These are phyloP conservation scores for Gaeumannomyces sp. DNA, from an alignment of 2,329 filamentous ascomycete genomes.

Conservation along the genomic window DNA sequence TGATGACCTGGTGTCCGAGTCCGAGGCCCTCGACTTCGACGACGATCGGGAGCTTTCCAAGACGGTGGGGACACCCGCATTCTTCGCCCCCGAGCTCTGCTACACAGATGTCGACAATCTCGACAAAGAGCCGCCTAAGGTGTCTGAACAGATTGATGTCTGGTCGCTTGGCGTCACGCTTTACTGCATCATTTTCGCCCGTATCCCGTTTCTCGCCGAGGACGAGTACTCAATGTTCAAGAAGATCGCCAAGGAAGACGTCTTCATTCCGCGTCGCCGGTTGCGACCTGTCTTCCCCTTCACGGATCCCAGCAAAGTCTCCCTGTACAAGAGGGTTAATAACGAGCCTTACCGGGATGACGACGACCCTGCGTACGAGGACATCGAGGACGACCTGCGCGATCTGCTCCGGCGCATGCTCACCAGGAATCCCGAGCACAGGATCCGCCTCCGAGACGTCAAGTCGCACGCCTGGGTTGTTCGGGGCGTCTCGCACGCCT, in stretches of 20 bases:
- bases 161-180: slow-evolving; percentile 96
- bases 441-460: slow-evolving; percentile 85
- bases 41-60: slow-evolving; percentile 96
- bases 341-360: slow-evolving; percentile 66
- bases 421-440: slow-evolving; percentile 79
- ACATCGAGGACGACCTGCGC: slow-evolving; percentile 71
- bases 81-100: slow-evolving; percentile 95
- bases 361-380: slow-evolving; percentile 76
- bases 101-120: slow-evolving; percentile 69
- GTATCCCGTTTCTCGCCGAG: slow-evolving; percentile 86
- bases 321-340: slow-evolving; percentile 51
- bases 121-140: slow-evolving; percentile 62
- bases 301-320: slow-evolving; percentile 48
- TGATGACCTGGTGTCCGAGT: slow-evolving; percentile 69
- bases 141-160: slow-evolving; percentile 91
- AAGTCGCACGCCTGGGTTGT: slow-evolving; percentile 93
- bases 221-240: slow-evolving; percentile 90
- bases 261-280: slow-evolving; percentile 77
- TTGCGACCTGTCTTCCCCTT: slow-evolving; percentile 67
- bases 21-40: slow-evolving; percentile 79
- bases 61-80: slow-evolving; percentile 94
- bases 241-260: slow-evolving; percentile 86
- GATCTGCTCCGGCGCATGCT: slow-evolving; percentile 77
- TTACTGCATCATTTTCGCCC: slow-evolving; percentile 90
- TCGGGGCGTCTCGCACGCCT: slow-evolving; percentile 68